Evolutionary conservation across 2,329 filamentous ascomycete genomes (phyloP), one percentile per base, ranked within the genome.

Genomic region (Beauveria rudraprayagi): DNA sequence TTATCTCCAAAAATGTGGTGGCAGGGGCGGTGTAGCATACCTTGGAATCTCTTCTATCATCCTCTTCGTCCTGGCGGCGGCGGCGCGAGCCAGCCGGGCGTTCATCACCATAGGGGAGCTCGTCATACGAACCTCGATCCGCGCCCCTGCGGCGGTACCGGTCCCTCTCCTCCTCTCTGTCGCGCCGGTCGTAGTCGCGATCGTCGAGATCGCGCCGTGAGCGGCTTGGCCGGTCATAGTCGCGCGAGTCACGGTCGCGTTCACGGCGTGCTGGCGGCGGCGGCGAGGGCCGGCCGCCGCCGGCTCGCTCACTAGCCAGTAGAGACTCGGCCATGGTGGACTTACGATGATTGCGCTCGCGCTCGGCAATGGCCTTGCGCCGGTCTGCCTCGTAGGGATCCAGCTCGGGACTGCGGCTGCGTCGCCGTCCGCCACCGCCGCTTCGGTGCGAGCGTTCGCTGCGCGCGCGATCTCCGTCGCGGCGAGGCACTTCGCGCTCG

Each of bases 381-480:
- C 94, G 87, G 72, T 99, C 94, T 63, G 92, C 94, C 75, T 97
- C 94, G 74, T 99, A 99, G 22, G 91, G 85, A 76, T 99, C 92
- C 62, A 85, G 84, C 74, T 97, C 94, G n/a, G 92, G 92, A 67
- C 89, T 92, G 68, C 92, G 91, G 71, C 90, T 95, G 67, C 85
- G 84, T 67, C 90, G 80, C 66, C 76, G 75, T 70, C 79, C 75
- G 67, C 76, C 75, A 69, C 76, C 79, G 67, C 78, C 77, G 70
- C 78, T 77, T 66, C 84, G 83, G 73, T 86, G 83, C 75, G 82
- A 80, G 77, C 83, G 80, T 75, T 88, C 85, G 78, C 83, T 81
- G 74, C 80, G 77, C 56, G 77, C 78, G 66, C 77, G 72, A 47
- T 83, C 85, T 69, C 82, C 80, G 50, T 85, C 86, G 69, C 88